phyloP scores from a whole-genome alignment of 78 protist genomes.

The Polysphondylium violaceum region DNA sequence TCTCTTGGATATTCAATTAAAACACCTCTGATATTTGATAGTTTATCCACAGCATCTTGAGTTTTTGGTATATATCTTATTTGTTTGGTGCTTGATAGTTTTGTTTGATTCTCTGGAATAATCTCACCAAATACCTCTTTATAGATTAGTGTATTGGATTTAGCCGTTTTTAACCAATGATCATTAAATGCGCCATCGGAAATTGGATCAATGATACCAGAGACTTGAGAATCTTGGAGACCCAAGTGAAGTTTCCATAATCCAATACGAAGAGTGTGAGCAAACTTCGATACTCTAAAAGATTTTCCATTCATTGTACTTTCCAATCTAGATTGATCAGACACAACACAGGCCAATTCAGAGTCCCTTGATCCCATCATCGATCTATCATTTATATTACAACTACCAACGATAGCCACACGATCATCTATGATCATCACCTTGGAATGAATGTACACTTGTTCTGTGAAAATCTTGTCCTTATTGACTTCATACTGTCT shows the following conservation, averaged over 20 bases:
- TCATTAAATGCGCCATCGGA: constrained; percentile 24
- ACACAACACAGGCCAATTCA: constrained; percentile 46
- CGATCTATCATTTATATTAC: constrained; percentile 91
- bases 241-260: constrained; percentile 69
- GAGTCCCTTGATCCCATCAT: constrained; percentile 79
- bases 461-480: constrained; percentile 63
- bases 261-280: constrained; percentile 35
- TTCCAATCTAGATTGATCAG: neutral
- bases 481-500: constrained; percentile 9
- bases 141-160: constrained; percentile 24
- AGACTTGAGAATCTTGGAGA: constrained; percentile 1
- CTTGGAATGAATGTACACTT: constrained; percentile 88
- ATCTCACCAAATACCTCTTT: constrained; percentile 62
- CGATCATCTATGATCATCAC: constrained; percentile 86
- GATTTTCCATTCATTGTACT: constrained; percentile 60
- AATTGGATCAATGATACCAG: constrained; percentile 47
- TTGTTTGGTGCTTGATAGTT: neutral
- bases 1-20: constrained; percentile 37
- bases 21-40: constrained; percentile 21
- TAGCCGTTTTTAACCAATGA: constrained; percentile 37
- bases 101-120: constrained; percentile 51
- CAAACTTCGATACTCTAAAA: constrained; percentile 14
- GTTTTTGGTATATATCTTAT: neutral
- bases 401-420: constrained; percentile 71
- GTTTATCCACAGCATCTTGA: neutral